These are phyloP conservation scores for Piloderma croceum DNA, from an alignment of 768 basidiomycete species.

Conservation along the genomic window DNA sequence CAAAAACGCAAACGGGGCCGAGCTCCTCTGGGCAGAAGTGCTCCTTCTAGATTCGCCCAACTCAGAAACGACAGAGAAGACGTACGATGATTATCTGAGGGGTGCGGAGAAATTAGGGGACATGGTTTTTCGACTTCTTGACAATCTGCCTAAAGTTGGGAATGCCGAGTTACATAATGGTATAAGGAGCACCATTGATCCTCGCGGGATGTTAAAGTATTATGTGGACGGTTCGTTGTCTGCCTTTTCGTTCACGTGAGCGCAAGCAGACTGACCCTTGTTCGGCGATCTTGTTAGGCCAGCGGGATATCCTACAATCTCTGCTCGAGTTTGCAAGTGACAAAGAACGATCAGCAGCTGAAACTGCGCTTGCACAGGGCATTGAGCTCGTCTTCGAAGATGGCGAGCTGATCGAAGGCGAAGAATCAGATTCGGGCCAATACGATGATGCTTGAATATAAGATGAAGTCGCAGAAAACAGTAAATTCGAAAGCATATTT, in stretches of 20 bases:
- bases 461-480: too few species aligned
- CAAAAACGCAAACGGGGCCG: conserved; percentile 46
- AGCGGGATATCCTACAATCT: conserved; percentile 51
- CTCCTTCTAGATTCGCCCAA: conserved; percentile 24
- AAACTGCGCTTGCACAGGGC: conserved; percentile 45
- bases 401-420: too few species aligned
- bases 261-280: background rate
- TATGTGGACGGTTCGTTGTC: conserved; percentile 56
- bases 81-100: conserved; percentile 62
- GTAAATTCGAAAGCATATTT: too few species aligned
- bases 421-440: too few species aligned
- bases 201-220: conserved; percentile 57
- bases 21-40: conserved; percentile 58
- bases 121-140: conserved; percentile 54
- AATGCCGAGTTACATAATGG: conserved; percentile 12
- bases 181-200: conserved; percentile 43
- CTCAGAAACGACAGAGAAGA: conserved; percentile 22
- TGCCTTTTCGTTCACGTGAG: background rate
- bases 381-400: conserved; percentile 50
- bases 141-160: conserved; percentile 40
- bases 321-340: conserved; percentile 43
- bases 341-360: conserved; percentile 44
- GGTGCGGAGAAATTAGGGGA: conserved; percentile 58
- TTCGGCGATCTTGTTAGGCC: conserved; percentile 35
- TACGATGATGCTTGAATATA: too few species aligned